A percentile compares a stretch with the other conserved stretches of the same genome.
These are phyloP conservation scores for Pseudoscleropodium purum DNA, from an alignment of 225 moss, liverwort and hornwort genomes.

Conservation along the genomic window DNA sequence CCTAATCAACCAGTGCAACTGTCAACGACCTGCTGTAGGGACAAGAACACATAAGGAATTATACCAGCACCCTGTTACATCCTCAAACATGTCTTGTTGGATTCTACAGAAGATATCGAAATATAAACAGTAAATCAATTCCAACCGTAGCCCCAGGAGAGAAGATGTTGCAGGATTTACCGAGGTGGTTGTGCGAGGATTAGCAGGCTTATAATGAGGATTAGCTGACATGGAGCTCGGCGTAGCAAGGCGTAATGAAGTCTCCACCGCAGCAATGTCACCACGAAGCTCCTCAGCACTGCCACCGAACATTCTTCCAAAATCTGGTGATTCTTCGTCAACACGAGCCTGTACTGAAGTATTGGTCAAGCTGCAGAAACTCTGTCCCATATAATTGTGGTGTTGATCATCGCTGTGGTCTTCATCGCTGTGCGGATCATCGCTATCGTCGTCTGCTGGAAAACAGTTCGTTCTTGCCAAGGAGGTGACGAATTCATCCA, in stretches of 20 bases:
- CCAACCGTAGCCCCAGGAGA: neutral
- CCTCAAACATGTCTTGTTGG: neutral
- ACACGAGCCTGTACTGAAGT: neutral
- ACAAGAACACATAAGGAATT: neutral
- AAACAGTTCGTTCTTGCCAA: slow-evolving; percentile 32
- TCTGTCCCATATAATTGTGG: neutral
- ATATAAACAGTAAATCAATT: neutral
- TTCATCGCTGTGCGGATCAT: neutral
- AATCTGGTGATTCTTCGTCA: neutral
- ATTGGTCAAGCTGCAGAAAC: neutral
- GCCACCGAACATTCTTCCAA: neutral
- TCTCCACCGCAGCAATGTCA: slow-evolving; percentile 1
- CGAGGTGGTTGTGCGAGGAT: neutral
- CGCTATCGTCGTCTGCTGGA: neutral
- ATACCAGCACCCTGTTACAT: neutral
- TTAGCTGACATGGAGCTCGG: neutral
- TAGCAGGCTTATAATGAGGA: neutral
- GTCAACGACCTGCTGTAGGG: neutral
- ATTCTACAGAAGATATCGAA: neutral
- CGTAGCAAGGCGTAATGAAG: slow-evolving; percentile 14
- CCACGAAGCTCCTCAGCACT: neutral
- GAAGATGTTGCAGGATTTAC: neutral
- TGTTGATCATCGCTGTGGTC: neutral
- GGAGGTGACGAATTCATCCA: slow-evolving; percentile 39
- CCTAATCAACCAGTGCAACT: neutral